Evolutionary conservation across 345 rosid species (phyloP).

Genomic region (Eucalyptus polyanthemos): DNA sequence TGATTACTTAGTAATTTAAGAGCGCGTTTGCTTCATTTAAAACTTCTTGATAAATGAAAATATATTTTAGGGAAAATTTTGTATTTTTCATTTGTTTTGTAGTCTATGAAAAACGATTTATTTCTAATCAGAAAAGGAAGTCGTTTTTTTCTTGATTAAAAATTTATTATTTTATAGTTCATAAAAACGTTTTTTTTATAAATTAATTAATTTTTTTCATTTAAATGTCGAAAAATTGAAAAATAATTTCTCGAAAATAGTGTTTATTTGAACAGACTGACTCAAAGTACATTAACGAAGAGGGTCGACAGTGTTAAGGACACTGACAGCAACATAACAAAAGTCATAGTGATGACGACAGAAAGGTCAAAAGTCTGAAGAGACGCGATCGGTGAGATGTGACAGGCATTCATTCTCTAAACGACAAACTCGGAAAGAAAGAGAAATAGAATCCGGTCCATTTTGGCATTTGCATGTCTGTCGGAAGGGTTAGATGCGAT

Average conservation of each 20-base stretch:
- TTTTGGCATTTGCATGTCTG: not conserved
- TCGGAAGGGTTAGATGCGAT: not conserved
- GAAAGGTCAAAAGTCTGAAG: not conserved
- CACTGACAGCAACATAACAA: not conserved
- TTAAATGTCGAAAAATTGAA: not conserved
- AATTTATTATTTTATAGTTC: too few species aligned
- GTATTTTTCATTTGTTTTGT: not conserved
- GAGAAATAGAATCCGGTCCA: not conserved
- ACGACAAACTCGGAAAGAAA: not conserved
- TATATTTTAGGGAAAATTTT: not conserved
- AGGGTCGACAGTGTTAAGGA: not conserved
- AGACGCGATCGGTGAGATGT: not conserved
- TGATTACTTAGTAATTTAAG: not conserved
- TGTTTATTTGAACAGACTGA: not conserved
- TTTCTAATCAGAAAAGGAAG: not conserved
- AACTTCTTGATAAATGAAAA: not conserved
- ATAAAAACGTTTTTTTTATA: too few species aligned
- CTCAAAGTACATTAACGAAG: not conserved
- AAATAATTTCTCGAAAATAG: not conserved
- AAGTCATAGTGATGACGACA: not conserved
- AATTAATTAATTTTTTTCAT: too few species aligned
- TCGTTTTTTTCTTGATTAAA: rapidly evolving
- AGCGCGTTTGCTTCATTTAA: rapidly evolving
- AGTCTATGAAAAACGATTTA: too few species aligned
- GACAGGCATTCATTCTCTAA: not conserved